Evolutionary conservation across 2,329 filamentous ascomycete species (phyloP).

Genomic region (Phaeophleospora eucalypticola): DNA sequence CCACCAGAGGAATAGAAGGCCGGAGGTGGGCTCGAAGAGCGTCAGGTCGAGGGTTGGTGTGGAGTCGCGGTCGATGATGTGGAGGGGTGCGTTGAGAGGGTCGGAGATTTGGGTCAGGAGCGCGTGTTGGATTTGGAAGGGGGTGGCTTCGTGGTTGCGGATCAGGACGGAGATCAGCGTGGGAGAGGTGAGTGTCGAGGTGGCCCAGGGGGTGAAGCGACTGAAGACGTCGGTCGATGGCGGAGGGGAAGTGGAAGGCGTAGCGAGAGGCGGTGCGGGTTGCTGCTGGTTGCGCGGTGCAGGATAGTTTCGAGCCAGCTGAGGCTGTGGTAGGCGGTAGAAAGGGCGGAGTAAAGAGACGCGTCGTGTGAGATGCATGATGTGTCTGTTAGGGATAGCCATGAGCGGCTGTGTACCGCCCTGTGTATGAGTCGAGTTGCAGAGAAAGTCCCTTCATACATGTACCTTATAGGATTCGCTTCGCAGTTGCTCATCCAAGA

Average conservation of each 20-base stretch:
- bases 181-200: neutral
- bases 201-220: constrained; percentile 2
- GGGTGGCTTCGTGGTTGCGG: constrained; percentile 3
- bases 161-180: constrained; percentile 2
- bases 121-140: constrained; percentile 4
- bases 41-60: constrained; percentile 6
- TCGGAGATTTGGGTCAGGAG: constrained; percentile 2
- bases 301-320: too few species aligned
- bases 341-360: too few species aligned
- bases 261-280: too few species aligned
- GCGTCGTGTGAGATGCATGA: too few species aligned
- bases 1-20: constrained; percentile 8
- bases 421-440: too few species aligned
- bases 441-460: too few species aligned
- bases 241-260: neutral
- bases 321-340: too few species aligned
- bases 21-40: neutral
- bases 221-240: neutral
- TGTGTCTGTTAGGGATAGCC: too few species aligned
- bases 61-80: neutral
- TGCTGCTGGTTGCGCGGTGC: neutral
- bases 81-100: too few species aligned
- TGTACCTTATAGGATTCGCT: too few species aligned
- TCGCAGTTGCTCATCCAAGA: too few species aligned
- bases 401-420: too few species aligned